A percentile compares a stretch with the other conserved stretches of the same genome.
Evolutionary conservation across 371 early-diverging fungal species (phyloP).

Genomic region (Saksenaea vasiformis): DNA sequence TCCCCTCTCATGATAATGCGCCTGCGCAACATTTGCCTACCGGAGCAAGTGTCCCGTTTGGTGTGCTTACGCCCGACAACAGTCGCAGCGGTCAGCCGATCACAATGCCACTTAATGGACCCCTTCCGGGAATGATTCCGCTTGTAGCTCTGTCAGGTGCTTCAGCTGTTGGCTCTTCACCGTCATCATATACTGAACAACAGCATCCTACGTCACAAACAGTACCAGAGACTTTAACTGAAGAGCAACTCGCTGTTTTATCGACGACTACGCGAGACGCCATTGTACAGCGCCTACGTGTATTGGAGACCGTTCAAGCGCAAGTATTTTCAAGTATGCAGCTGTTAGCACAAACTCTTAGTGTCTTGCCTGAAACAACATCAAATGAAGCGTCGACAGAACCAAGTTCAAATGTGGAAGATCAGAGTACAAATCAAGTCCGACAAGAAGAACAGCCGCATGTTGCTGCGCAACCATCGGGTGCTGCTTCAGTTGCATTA

Average conservation of each 20-base stretch:
- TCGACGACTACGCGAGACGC: slow-evolving; percentile 60
- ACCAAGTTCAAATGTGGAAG: background rate
- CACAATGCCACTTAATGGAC: background rate
- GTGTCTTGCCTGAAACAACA: slow-evolving; percentile 37
- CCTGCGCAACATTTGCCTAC: background rate
- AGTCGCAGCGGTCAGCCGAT: background rate
- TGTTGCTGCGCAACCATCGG: background rate
- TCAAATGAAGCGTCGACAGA: background rate
- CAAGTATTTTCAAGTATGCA: slow-evolving; percentile 67
- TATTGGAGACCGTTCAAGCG: slow-evolving; percentile 59
- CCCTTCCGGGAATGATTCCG: slow-evolving; percentile 35
- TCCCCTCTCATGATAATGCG: background rate
- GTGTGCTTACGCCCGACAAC: background rate
- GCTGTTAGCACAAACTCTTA: slow-evolving; percentile 56
- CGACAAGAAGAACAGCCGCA: background rate
- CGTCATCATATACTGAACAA: background rate
- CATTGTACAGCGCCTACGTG: slow-evolving; percentile 57
- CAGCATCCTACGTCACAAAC: slow-evolving; percentile 20
- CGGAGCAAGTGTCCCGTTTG: background rate
- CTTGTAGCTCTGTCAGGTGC: slow-evolving; percentile 22
- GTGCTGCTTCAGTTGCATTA: background rate
- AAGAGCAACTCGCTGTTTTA: slow-evolving; percentile 57
- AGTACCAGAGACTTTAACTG: slow-evolving; percentile 49
- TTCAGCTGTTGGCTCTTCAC: slow-evolving; percentile 25
- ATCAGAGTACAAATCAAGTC: background rate